A percentile compares a stretch with the other conserved stretches of the same genome.
phyloP scores from a whole-genome alignment of 2,329 filamentous ascomycete species.

The Botryotinia globosa region DNA sequence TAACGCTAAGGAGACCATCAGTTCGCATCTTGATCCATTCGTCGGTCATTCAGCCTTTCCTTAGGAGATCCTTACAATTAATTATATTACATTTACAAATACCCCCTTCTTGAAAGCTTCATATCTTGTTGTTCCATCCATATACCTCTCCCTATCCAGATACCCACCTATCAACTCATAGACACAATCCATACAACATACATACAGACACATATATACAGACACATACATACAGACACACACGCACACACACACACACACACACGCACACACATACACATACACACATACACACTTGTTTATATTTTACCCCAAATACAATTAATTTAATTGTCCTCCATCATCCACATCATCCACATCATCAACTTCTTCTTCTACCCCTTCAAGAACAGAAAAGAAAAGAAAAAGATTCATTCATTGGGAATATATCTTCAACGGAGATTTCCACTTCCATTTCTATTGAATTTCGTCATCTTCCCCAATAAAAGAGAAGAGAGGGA shows the following conservation, averaged over 20 bases:
- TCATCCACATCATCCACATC: neutral
- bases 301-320: neutral
- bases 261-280: neutral
- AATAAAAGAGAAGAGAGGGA: neutral
- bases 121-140: conserved; percentile 2
- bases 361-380: neutral
- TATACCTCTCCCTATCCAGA: neutral
- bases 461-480: neutral
- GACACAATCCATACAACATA: neutral
- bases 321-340: neutral
- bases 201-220: neutral
- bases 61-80: conserved; percentile 7
- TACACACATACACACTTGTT: neutral
- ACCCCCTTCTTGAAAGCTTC: conserved; percentile 9
- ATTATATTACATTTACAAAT: conserved; percentile 12
- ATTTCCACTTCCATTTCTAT: neutral
- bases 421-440: conserved; percentile 15
- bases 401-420: neutral
- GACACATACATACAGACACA: neutral
- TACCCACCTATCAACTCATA: neutral
- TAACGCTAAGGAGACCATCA: conserved; percentile 8
- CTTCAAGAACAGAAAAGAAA: neutral
- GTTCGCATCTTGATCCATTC: conserved; percentile 12
- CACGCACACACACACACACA: neutral
- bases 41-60: neutral